A percentile compares a stretch with the other conserved stretches of the same genome.
Evolutionary conservation across 176 grass and related monocot species (phyloP).

Genomic region (Bothriochloa decipiens): DNA sequence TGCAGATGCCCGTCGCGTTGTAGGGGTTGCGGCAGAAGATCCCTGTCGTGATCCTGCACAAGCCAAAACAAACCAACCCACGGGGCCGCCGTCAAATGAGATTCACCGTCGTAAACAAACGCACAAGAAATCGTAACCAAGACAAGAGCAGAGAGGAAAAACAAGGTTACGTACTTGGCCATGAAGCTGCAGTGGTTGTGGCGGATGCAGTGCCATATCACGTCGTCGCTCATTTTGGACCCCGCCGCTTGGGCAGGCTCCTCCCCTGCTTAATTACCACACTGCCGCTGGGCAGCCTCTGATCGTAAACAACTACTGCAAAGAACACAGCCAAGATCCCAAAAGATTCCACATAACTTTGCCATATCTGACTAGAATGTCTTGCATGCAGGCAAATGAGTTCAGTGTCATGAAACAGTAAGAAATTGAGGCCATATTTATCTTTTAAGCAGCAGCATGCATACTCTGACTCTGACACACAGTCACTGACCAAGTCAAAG

Average conservation of each 20-base stretch:
- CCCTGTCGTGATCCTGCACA: slow-evolving; percentile 71
- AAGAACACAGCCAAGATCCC: too few relatives aligned
- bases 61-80: background rate
- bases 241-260: background rate
- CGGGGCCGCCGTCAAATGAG: background rate
- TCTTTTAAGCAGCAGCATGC: too few relatives aligned
- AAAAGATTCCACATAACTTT: too few relatives aligned
- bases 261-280: background rate
- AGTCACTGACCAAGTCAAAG: too few relatives aligned
- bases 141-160: background rate
- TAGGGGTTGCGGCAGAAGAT: slow-evolving; percentile 88
- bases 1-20: slow-evolving; percentile 89
- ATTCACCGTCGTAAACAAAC: background rate
- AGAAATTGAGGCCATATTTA: too few relatives aligned
- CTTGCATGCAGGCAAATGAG: too few relatives aligned
- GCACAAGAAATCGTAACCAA: background rate
- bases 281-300: background rate
- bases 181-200: slow-evolving; percentile 98
- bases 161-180: slow-evolving; percentile 56
- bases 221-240: slow-evolving; percentile 74
- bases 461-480: too few relatives aligned
- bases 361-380: too few relatives aligned
- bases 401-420: too few relatives aligned
- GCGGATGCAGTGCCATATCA: slow-evolving; percentile 94
- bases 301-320: too few relatives aligned